Evolutionary conservation across 108 stramenopile genomes (phyloP), one percentile per base, ranked within the genome.

Genomic region (Schizochytrium sp.): DNA sequence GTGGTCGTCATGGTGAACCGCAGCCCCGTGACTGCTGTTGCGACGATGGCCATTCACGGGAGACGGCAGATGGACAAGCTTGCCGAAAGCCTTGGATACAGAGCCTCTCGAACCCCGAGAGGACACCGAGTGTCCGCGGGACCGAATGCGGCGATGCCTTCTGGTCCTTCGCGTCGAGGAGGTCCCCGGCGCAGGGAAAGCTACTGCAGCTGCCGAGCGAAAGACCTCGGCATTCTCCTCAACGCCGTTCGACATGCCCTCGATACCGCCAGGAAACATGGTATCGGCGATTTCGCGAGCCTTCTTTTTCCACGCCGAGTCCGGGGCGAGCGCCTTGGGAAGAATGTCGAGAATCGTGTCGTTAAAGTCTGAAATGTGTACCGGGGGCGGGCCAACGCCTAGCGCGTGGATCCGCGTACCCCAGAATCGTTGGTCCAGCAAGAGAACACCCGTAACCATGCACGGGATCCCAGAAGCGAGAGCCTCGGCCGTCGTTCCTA

Each of bases 371-470:
- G 57, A 58, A 58, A 88, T 60, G 87, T 88, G 87, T 12, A 34
- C 29, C 58, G 58, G 34, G 19, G 59, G 41, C 34, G 87, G 87
- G 87, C 87, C 87, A 34, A 88, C 87, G 57, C 59, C 59, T 16
- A 88, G 87, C 58, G 28, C 58, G 41, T 34, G 21, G 58, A 58
- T 43, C 14, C 87, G 16, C 8, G 58, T n/a, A 4, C 87, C 87
- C 87, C 87, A 88, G 59, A 88, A 88, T 10, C 87, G 57, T 5
- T 88, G 87, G 43, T 88, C 87, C 58, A 88, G 18, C 59, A 88
- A 44, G 19, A 88, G 29, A 43, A 88, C 87, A 18, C 87, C 87
- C 41, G 87, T 88, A 8, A 88, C 87, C 58, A 88, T 88, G 59
- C 58, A 58, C 58, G 87, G 87, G n/a, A 60, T 28, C 29, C 87